Conservation (phyloP, 164 flowering plant genomes). For the Chimonanthus praecox region DNA sequence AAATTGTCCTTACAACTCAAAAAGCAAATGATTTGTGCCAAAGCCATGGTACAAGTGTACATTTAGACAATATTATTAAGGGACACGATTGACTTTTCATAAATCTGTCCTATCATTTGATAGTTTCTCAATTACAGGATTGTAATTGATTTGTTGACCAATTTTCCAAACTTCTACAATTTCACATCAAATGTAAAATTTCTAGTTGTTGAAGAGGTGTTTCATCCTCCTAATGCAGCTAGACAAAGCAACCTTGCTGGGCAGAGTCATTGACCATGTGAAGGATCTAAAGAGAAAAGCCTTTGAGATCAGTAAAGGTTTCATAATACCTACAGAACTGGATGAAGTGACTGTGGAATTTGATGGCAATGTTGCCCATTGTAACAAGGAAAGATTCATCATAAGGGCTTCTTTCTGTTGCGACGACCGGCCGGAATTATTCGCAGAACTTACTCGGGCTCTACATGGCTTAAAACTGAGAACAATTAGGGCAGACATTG, state of each 20-base stretch:
- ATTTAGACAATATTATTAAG: too few relatives aligned
- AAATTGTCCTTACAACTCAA: too few relatives aligned
- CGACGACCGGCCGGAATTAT: constrained; percentile 68
- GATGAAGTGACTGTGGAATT: constrained; percentile 45
- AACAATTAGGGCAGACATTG: constrained; percentile 53
- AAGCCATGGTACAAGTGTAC: too few relatives aligned
- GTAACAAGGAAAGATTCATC: constrained; percentile 15
- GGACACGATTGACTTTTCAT: too few relatives aligned
- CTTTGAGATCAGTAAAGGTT: constrained; percentile 31
- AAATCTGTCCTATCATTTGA: too few relatives aligned
- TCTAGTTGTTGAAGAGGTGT: neutral
- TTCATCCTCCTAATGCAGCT: constrained; percentile 37
- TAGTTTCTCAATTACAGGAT: too few relatives aligned
- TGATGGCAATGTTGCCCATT: neutral
- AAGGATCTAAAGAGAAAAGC: constrained; percentile 64
- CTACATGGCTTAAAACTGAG: constrained; percentile 45
- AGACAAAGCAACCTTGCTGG: constrained; percentile 87
- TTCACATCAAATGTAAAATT: neutral
- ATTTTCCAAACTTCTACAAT: too few relatives aligned
- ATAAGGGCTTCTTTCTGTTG: constrained; percentile 70
- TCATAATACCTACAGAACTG: constrained; percentile 49
- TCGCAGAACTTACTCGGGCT: constrained; percentile 45
- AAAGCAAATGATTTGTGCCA: too few relatives aligned
- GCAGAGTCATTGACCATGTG: constrained; percentile 59
- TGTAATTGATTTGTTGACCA: too few relatives aligned